Conservation (phyloP, 345 rosid genomes). For the Trapa bicornis region DNA sequence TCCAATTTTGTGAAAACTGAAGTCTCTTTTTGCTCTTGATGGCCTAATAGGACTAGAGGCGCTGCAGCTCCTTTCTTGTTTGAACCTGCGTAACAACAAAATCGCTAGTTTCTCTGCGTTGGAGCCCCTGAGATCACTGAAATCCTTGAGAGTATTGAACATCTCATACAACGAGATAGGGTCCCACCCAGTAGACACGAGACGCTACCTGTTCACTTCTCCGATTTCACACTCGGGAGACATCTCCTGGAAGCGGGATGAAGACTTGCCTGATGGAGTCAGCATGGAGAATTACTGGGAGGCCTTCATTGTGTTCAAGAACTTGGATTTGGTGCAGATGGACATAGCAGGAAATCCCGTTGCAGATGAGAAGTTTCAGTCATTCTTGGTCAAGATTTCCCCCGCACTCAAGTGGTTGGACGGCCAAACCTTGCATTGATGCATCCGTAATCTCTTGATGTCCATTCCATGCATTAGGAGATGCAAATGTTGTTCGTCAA, state of each 20-base stretch:
- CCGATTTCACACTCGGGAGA: constrained; percentile 57
- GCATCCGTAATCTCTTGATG: neutral
- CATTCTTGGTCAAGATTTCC: constrained; percentile 40
- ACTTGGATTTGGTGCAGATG: constrained; percentile 47
- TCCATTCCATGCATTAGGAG: neutral
- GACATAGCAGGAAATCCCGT: constrained; percentile 54
- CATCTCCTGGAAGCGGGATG: constrained; percentile 28
- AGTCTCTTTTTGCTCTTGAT: neutral
- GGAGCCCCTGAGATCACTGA: constrained; percentile 56
- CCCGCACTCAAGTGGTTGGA: constrained; percentile 62
- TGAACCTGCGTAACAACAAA: constrained; percentile 65
- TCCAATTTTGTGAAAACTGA: neutral
- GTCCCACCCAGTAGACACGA: constrained; percentile 66
- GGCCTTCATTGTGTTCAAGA: constrained; percentile 45
- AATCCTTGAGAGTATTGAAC: constrained; percentile 51
- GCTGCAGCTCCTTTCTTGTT: constrained; percentile 61
- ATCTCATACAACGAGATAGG: constrained; percentile 87
- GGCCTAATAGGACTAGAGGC: constrained; percentile 30
- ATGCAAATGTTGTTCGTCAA: neutral
- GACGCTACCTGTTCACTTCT: constrained; percentile 54
- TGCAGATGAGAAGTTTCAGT: constrained; percentile 42
- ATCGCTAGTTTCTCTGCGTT: constrained; percentile 57
- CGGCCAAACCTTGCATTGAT: constrained; percentile 20
- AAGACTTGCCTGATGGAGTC: constrained; percentile 13
- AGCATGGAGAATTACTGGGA: constrained; percentile 46